Conservation (phyloP, 2,329 filamentous ascomycete genomes). For the Stagonosporopsis cucurbitacearum region DNA sequence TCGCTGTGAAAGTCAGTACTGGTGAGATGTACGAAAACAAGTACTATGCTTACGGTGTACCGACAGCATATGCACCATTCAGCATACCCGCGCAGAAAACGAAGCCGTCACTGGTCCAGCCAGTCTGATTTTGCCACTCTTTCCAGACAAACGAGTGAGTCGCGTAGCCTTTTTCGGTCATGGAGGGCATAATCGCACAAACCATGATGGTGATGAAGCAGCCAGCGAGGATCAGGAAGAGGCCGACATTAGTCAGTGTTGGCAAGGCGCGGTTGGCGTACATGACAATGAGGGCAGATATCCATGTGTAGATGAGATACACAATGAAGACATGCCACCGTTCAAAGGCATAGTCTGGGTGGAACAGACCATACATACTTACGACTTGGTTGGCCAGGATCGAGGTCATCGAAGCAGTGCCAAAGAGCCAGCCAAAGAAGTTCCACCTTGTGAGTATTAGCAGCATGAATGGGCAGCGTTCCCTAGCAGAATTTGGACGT, state of each 20-base stretch:
- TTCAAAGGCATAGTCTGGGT: constrained; percentile 54
- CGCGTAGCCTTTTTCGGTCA: constrained; percentile 52
- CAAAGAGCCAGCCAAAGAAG: constrained; percentile 59
- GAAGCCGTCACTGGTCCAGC: constrained; percentile 61
- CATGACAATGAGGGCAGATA: constrained; percentile 55
- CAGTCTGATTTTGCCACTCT: constrained; percentile 56
- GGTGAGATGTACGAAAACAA: too few relatives aligned
- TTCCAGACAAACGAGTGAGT: constrained; percentile 53
- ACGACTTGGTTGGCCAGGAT: constrained; percentile 56
- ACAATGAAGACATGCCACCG: constrained; percentile 61
- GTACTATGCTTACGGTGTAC: constrained; percentile 55
- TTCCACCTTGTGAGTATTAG: constrained; percentile 52
- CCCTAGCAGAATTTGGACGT: constrained; percentile 4
- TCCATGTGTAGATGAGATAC: constrained; percentile 57
- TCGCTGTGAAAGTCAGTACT: constrained; percentile 52
- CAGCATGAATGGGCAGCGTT: too few relatives aligned
- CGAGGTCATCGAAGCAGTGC: constrained; percentile 50
- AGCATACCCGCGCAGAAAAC: constrained; percentile 70
- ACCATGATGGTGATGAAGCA: constrained; percentile 63
- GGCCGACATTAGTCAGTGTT: constrained; percentile 60
- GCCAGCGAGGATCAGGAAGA: constrained; percentile 60
- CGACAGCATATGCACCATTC: constrained; percentile 73
- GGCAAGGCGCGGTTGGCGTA: constrained; percentile 63
- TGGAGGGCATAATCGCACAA: constrained; percentile 61
- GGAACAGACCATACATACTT: constrained; percentile 58